Evolutionary conservation across 495 filamentous ascomycete genomes (phyloP), one percentile per base, ranked within the genome.

Genomic region (Neurospora hispaniola): DNA sequence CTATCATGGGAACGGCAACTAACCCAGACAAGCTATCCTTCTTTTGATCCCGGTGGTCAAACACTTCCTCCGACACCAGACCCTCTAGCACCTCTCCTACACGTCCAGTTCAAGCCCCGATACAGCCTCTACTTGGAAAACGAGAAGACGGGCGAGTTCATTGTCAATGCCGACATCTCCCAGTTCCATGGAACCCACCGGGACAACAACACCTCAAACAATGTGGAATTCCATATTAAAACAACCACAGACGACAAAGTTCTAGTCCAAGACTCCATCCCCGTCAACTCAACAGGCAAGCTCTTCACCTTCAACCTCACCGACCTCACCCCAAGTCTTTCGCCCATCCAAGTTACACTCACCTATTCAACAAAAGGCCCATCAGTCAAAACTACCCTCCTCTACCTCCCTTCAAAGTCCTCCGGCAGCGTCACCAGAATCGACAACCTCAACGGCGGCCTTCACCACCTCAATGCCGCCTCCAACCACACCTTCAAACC

Each of bases 31-130:
- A 88, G 86, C 66, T 86, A 89, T 78, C 81, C 83, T 0, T 83
- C 82, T 4, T 89, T 89, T 75, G 82, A 90, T 48, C 90, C 90
- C 1, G 89, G 89, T 70, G 90, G 90, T 16, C 84, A 85, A 77
- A 82, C 89, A 0, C 72, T 81, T 4, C 75, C 81, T 39, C 90
- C 90, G 4, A 43, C 78, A 0, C 75, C 74, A 0, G 73, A 73
- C 31, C 83, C 84, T 10, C 75, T 81, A n/a, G 78, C 73, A 0
- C 84, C 88, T 12, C 79, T 81, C 69, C 77, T 93, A 0, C 79
- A 91, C 77, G 76, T 93, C 16, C 84, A 84, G 20, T 79, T 92
- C 71, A 83, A 86, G 40, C 88, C 90, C 5, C 86, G 88, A 6
- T 84, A 90, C 76, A 89, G 81, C 62, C 81, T 90, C 41, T 93